These are phyloP conservation scores for Euphorbia schlechtendalii DNA, from an alignment of 441 rosid genomes.

Conservation along the genomic window DNA sequence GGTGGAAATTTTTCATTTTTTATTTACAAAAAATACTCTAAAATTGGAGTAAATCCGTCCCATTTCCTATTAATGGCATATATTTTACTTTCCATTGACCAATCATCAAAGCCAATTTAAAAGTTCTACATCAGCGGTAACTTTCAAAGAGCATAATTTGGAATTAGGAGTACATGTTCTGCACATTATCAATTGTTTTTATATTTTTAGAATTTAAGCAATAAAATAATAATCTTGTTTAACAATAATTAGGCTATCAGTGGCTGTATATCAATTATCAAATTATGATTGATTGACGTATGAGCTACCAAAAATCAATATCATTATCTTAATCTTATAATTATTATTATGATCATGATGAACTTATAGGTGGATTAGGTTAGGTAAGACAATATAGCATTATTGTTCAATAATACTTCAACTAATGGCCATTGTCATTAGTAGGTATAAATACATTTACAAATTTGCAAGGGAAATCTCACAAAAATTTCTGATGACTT, in stretches of 20 bases:
- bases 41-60: not conserved
- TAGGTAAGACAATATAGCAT: slow-evolving; percentile 19
- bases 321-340: slow-evolving; percentile 11
- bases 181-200: not conserved
- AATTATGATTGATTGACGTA: slow-evolving; percentile 16
- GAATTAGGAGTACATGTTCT: not conserved
- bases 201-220: not conserved
- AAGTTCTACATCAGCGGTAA: not conserved
- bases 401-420: not conserved
- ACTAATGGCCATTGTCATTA: not conserved
- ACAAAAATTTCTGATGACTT: too few relatives aligned
- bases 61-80: slow-evolving; percentile 1
- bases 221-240: not conserved
- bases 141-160: not conserved
- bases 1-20: too few relatives aligned
- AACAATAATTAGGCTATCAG: not conserved
- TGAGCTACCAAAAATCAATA: slow-evolving; percentile 23
- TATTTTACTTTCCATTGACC: not conserved
- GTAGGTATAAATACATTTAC: not conserved
- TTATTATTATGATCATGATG: slow-evolving; percentile 19
- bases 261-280: not conserved
- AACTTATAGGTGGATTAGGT: slow-evolving; percentile 27
- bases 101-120: too few relatives aligned
- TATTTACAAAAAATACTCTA: too few relatives aligned
- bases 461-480: not conserved